A percentile compares a stretch with the other conserved stretches of the same genome.
Conservation (phyloP, 495 filamentous ascomycete species). For the Apodospora peruviana region DNA sequence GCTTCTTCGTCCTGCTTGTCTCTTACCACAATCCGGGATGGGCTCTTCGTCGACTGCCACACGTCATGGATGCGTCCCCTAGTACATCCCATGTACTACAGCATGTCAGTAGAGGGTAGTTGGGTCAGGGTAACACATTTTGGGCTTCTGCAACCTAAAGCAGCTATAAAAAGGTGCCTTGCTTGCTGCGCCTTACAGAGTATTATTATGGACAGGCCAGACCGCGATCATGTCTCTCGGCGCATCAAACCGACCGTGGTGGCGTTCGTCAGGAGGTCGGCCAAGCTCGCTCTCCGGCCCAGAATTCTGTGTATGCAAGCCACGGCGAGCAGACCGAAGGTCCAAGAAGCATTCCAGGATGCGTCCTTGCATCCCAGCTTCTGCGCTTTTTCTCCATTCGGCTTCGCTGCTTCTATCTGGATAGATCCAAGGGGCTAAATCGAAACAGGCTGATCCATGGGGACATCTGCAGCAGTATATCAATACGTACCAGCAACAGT, state of each 20-base stretch:
- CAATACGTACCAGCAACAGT: not conserved
- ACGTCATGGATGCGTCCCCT: not conserved
- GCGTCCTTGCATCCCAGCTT: not conserved
- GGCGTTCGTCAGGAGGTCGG: not conserved
- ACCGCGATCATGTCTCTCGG: not conserved
- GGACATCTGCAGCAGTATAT: not conserved
- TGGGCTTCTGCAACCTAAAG: no score
- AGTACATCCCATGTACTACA: not conserved
- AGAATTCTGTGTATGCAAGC: not conserved
- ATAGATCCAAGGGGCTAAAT: conserved; percentile 19
- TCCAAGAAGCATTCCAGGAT: not conserved
- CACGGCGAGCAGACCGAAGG: not conserved
- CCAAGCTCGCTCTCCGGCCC: not conserved
- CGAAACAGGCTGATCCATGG: conserved; percentile 16
- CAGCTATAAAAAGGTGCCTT: not conserved
- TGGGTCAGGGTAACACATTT: not conserved
- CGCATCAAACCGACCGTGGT: not conserved
- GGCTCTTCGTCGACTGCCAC: not conserved
- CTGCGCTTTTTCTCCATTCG: no score
- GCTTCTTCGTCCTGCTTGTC: not conserved
- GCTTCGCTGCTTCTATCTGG: conserved; percentile 5
- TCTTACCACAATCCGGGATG: not conserved
- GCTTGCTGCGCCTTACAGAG: not conserved
- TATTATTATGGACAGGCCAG: not conserved
- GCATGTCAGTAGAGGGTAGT: not conserved